These are phyloP conservation scores for Alternaria tenuissima DNA, from an alignment of 2,329 filamentous ascomycete species.

Conservation along the genomic window DNA sequence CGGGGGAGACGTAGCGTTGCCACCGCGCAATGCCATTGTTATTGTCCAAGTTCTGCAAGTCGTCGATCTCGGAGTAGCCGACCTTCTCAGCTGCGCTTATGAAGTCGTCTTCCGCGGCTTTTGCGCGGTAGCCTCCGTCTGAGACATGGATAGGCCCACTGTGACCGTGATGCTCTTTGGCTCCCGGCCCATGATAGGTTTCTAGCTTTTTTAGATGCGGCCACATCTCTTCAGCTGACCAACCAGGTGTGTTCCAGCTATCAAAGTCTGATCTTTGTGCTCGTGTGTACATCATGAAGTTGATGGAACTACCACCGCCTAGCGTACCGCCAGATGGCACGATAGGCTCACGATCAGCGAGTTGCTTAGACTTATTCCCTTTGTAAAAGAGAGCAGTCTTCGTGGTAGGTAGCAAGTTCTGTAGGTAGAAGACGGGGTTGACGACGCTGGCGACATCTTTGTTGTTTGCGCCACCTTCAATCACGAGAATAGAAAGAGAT, in stretches of 20 bases:
- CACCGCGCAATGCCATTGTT: slow-evolving; percentile 56
- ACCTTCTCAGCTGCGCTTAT: slow-evolving; percentile 58
- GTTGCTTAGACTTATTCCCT: slow-evolving; percentile 55
- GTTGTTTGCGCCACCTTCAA: slow-evolving; percentile 64
- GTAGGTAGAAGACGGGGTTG: slow-evolving; percentile 61
- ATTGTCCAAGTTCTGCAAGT: slow-evolving; percentile 62
- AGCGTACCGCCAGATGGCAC: slow-evolving; percentile 61
- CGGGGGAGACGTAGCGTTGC: slow-evolving; percentile 59
- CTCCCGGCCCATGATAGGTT: slow-evolving; percentile 62
- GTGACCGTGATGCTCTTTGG: slow-evolving; percentile 59
- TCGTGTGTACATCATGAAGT: slow-evolving; percentile 56
- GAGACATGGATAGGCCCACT: slow-evolving; percentile 66
- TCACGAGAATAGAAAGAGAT: slow-evolving; percentile 50
- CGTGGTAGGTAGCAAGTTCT: slow-evolving; percentile 58
- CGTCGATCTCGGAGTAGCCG: slow-evolving; percentile 62
- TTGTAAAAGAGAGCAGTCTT: slow-evolving; percentile 64
- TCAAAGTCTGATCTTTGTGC: slow-evolving; percentile 60
- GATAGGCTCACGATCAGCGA: slow-evolving; percentile 57
- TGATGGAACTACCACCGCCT: slow-evolving; percentile 64
- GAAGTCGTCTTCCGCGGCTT: slow-evolving; percentile 58
- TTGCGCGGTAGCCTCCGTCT: slow-evolving; percentile 57
- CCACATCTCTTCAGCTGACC: slow-evolving; percentile 61
- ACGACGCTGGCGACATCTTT: slow-evolving; percentile 60
- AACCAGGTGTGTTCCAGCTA: slow-evolving; percentile 62
- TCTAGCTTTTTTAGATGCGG: slow-evolving; percentile 66